Percentiles rank a stretch among this genome's conserved stretches.
phyloP scores from a whole-genome alignment of 2,329 filamentous ascomycete species.

The Neonectria sp. region DNA sequence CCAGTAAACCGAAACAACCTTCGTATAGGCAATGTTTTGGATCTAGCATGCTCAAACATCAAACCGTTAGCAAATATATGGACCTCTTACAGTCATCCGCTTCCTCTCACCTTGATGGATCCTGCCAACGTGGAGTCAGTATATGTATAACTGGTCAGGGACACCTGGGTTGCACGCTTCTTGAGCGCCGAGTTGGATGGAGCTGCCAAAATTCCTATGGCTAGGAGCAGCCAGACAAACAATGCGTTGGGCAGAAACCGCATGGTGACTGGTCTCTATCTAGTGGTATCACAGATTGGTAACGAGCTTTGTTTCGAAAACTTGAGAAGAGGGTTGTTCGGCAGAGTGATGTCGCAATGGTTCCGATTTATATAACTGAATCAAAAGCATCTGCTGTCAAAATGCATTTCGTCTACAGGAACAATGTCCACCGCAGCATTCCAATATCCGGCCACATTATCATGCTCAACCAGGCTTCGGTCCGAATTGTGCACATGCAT shows the following conservation, averaged over 20 bases:
- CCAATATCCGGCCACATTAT: conserved; percentile 4
- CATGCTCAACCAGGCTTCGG: neutral
- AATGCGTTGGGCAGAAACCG: neutral
- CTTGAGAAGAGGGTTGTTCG: neutral
- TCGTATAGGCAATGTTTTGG: conserved; percentile 15
- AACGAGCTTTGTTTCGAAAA: neutral
- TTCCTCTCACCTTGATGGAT: conserved; percentile 14
- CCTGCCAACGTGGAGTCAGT: conserved; percentile 8
- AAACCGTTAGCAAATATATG: neutral
- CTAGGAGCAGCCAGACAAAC: conserved; percentile 15
- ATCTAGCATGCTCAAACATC: neutral
- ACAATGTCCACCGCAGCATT: neutral
- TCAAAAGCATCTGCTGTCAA: conserved; percentile 4
- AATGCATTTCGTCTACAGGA: neutral
- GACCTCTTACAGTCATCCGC: neutral
- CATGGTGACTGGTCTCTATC: neutral
- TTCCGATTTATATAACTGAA: neutral
- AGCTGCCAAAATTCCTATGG: conserved; percentile 4
- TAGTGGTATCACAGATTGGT: neutral
- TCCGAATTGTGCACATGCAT: conserved; percentile 6
- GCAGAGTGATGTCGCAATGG: neutral
- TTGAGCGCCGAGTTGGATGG: conserved; percentile 3
- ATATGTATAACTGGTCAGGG: conserved; percentile 10
- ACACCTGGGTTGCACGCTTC: conserved; percentile 12
- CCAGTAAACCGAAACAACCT: conserved; percentile 14